phyloP scores from a whole-genome alignment of 2,329 filamentous ascomycete genomes.

The Apiospora kogelbergensis region DNA sequence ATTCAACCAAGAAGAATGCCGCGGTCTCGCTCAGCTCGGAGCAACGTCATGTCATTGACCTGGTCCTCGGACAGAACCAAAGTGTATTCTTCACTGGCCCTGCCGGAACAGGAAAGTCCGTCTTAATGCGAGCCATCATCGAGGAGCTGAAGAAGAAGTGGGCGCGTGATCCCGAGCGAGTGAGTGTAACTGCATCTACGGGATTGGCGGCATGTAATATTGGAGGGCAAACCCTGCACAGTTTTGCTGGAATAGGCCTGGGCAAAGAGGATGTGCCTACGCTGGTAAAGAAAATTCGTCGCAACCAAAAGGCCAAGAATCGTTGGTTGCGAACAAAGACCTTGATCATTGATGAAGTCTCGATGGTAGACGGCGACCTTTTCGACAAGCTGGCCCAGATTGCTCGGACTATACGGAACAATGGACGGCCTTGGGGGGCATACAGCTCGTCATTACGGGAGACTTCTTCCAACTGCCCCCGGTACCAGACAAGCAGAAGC shows the following conservation, averaged over 20 bases:
- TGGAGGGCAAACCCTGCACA: constrained; percentile 92
- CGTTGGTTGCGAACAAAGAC: constrained; percentile 88
- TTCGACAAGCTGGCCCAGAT: constrained; percentile 95
- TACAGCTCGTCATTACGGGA: constrained; percentile 92
- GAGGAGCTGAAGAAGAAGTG: constrained; percentile 75
- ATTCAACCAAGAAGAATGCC: constrained; percentile 40
- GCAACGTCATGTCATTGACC: constrained; percentile 77
- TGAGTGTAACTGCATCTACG: constrained; percentile 94
- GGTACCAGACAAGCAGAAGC: constrained; percentile 72
- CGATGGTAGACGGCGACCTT: constrained; percentile 96
- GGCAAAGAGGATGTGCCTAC: constrained; percentile 83
- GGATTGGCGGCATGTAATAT: constrained; percentile 96
- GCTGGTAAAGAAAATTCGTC: constrained; percentile 86
- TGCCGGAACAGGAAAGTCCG: constrained; percentile 95
- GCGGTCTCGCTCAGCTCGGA: constrained; percentile 78
- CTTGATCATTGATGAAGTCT: constrained; percentile 91
- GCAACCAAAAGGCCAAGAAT: constrained; percentile 82
- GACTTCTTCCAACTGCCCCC: constrained; percentile 98
- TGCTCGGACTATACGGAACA: constrained; percentile 82
- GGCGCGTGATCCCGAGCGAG: constrained; percentile 72
- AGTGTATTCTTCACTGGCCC: constrained; percentile 99
- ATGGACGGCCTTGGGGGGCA: constrained; percentile 93
- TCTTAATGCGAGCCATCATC: constrained; percentile 91
- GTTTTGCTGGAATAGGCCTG: constrained; percentile 91
- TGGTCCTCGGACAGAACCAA: constrained; percentile 77